phyloP scores from a whole-genome alignment of 2,329 filamentous ascomycete species.

The Penicillium thymicola region DNA sequence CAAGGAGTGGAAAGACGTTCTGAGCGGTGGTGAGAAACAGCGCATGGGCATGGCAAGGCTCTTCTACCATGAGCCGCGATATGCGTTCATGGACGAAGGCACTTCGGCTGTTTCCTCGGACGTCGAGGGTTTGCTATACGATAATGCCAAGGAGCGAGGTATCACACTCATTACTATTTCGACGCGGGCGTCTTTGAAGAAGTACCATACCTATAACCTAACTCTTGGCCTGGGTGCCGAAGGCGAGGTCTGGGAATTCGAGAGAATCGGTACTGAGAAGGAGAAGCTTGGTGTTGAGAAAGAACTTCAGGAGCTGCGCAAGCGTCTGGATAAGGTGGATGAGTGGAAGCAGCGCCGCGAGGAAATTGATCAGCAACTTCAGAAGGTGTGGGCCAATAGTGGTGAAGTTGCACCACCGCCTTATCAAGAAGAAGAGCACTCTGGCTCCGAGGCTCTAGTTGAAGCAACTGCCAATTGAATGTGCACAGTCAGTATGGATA shows the following conservation, averaged over 20 bases:
- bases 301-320: constrained; percentile 79
- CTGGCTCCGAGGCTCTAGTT: neutral
- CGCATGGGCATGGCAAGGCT: constrained; percentile 86
- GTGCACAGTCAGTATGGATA: neutral
- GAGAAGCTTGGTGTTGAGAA: constrained; percentile 93
- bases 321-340: constrained; percentile 75
- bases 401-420: constrained; percentile 39
- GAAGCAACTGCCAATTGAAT: constrained; percentile 8
- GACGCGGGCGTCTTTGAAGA: constrained; percentile 88
- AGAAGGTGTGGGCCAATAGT: constrained; percentile 57
- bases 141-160: constrained; percentile 85
- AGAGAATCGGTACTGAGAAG: constrained; percentile 86
- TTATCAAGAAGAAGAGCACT: constrained; percentile 27
- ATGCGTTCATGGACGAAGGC: constrained; percentile 92
- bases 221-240: constrained; percentile 75
- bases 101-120: constrained; percentile 92
- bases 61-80: constrained; percentile 90
- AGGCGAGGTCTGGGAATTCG: constrained; percentile 87
- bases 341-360: constrained; percentile 74
- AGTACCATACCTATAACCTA: constrained; percentile 91
- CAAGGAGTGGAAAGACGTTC: constrained; percentile 97
- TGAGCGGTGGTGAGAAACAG: constrained; percentile 98
- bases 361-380: constrained; percentile 81
- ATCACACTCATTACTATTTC: constrained; percentile 97
- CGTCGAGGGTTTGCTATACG: constrained; percentile 90